Evolutionary conservation across 2,329 filamentous ascomycete species (phyloP), one percentile per base, ranked within the genome.

Genomic region (Penicillium hordei): DNA sequence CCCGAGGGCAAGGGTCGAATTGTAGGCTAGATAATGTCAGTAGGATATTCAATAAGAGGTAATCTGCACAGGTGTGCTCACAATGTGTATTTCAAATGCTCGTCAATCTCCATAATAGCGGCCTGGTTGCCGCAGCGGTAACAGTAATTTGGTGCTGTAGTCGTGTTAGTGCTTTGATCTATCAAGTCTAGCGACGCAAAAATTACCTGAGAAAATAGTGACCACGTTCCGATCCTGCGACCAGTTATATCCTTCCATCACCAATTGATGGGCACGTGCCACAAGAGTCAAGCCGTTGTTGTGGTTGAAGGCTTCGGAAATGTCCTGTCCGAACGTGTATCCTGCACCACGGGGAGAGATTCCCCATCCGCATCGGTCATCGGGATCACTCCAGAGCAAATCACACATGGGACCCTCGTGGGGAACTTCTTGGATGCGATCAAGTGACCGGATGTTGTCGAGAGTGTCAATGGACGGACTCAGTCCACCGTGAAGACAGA

Each of bases 201-300:
- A 73, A 81, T 65, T 80, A 93, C 90, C 92, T 67, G 93, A 97
- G 82, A 99, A 99, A 72, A 99, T 97, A 38, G 94, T 99, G 60
- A 99, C 94, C 51, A 99, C 94, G 68, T 99, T 97, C 65, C 93
- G 83, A 75, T 97, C 94, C 77, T 97, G 94, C 65, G 93, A 97
- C 94, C 94, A 99, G 76, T 97, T 99, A 79, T 97, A 99, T 48
- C 94, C 94, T 77, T 99, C 94, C 93, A 97, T 99, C 60, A 99
- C 94, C 75, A 99, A 82, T 81, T 99, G 94, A 83, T 99, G 94
- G 55, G 94, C 94, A 77, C 94, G 86, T 60, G 94, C 94, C 72
- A 99, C 95, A 62, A 97, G 82, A 54, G 93, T 97, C 78, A 99
- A 81, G 57, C 93, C 93, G 72, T 99, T 99, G 83, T 97, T 97